Conservation (phyloP, 345 rosid genomes). For the Eucalyptus pumila region DNA sequence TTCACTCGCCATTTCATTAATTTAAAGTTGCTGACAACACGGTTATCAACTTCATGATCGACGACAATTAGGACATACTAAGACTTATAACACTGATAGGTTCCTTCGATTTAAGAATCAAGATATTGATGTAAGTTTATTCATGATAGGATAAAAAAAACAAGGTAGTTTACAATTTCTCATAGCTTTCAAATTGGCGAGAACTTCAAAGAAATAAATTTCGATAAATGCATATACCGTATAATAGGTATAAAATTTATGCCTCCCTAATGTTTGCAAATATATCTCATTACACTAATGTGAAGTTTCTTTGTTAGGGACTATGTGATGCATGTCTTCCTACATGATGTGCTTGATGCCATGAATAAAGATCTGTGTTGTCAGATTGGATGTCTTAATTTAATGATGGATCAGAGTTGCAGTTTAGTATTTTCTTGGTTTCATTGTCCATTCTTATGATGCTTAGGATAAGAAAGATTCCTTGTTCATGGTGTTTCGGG, state of each 20-base stretch:
- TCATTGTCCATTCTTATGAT: not conserved
- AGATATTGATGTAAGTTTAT: not conserved
- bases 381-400: not conserved
- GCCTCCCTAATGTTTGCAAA: not conserved
- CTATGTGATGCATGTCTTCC: not conserved
- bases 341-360: not conserved
- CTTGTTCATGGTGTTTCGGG: too few relatives aligned
- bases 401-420: not conserved
- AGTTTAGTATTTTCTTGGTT: not conserved
- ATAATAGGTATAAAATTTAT: not conserved
- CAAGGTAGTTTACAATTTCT: not conserved
- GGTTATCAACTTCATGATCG: not conserved
- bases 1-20: not conserved
- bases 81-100: rapidly evolving
- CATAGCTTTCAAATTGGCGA: not conserved
- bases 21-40: not conserved
- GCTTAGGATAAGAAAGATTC: too few relatives aligned
- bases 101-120: not conserved
- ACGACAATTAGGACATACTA: not conserved
- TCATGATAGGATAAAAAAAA: not conserved
- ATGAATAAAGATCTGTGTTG: not conserved
- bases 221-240: not conserved
- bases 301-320: not conserved
- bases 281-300: not conserved
- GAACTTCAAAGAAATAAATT: not conserved